Evolutionary conservation across 495 filamentous ascomycete genomes (phyloP), one percentile per base, ranked within the genome.

Genomic region (Neurospora sp.): DNA sequence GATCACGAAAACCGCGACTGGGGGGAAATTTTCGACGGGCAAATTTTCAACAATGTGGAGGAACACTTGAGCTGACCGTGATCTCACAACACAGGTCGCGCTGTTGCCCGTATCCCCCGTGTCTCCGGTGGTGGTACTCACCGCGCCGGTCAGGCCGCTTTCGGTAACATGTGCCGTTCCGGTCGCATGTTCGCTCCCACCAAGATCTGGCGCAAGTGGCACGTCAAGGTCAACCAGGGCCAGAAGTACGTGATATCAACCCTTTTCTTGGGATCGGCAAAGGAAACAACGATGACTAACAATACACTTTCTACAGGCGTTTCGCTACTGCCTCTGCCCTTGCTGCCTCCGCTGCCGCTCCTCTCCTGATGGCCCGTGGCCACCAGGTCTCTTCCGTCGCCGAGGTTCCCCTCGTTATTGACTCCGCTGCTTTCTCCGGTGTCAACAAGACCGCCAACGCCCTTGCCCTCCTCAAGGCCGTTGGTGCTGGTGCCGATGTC

Each of bases 171-270:
- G 94, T 99, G 96, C 88, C 94, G 96, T 85, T 97, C 95, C 81
- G 96, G 96, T 86, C 96, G 96, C 87, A 99, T 99, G 96, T 99
- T 99, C 88, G 96, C 96, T 76, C 96, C 96, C 77, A 99, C 96
- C 86, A 98, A 98, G 91, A 93, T 97, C 87, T 99, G 96, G 96
- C 89, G 96, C 82, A 98, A 97, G 89, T 99, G 96, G 96, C 96
- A 99, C 89, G 93, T 97, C 87, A 99, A 98, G 93, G 89, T 99
- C 91, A 97, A 96, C 90, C 90, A 96, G 82, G 90, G 90, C 83
- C 95, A 99, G 90, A 96, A 93, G 93, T 94, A 85, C 81, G 90
- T 83, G 49, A 69, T 74, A 37, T 46, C 31, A 27, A 23, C 54
- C 66, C 27, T 46, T 40, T 11, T 46, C n/a, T 9, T 54, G 40